Evolutionary conservation across 805 yeast genomes (phyloP).

Genomic region (Kazachstania taianensis): DNA sequence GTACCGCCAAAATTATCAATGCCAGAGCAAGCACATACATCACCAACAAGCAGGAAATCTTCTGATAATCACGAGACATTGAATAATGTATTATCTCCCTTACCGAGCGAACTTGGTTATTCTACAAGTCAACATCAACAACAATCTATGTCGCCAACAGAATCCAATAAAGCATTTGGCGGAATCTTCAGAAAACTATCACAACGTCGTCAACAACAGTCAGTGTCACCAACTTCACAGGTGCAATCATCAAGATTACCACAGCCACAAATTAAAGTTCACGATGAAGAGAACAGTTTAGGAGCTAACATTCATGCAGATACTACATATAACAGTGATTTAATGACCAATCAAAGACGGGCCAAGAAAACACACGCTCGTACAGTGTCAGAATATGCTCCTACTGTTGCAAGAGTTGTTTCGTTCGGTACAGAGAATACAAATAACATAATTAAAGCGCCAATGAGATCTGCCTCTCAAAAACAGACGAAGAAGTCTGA

Average conservation of each 20-base stretch:
- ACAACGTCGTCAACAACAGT: constrained; percentile 21
- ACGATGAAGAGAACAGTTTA: constrained; percentile 5
- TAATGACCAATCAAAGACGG: not conserved
- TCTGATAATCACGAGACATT: constrained; percentile 18
- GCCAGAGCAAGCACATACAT: constrained; percentile 43
- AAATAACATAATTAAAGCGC: constrained; percentile 10
- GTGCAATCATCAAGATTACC: not conserved
- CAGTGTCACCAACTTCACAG: constrained; percentile 4
- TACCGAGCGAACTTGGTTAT: constrained; percentile 2
- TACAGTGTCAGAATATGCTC: constrained; percentile 33
- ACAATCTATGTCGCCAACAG: constrained; percentile 5
- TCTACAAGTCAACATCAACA: constrained; percentile 14
- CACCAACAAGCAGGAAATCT: constrained; percentile 31
- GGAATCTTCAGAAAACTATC: constrained; percentile 29
- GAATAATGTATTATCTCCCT: constrained; percentile 24
- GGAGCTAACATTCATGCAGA: no score
- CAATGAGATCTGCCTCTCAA: constrained; percentile 23
- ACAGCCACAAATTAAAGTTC: constrained; percentile 8
- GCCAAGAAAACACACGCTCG: constrained; percentile 24
- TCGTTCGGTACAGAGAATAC: constrained; percentile 19
- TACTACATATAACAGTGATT: not conserved
- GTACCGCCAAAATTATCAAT: constrained; percentile 34
- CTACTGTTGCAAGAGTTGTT: constrained; percentile 22
- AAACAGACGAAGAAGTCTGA: constrained; percentile 17
- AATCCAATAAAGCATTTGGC: constrained; percentile 21